These are phyloP conservation scores for Raffaelea ambrosiae DNA, from an alignment of 2,329 filamentous ascomycete species.

Conservation along the genomic window DNA sequence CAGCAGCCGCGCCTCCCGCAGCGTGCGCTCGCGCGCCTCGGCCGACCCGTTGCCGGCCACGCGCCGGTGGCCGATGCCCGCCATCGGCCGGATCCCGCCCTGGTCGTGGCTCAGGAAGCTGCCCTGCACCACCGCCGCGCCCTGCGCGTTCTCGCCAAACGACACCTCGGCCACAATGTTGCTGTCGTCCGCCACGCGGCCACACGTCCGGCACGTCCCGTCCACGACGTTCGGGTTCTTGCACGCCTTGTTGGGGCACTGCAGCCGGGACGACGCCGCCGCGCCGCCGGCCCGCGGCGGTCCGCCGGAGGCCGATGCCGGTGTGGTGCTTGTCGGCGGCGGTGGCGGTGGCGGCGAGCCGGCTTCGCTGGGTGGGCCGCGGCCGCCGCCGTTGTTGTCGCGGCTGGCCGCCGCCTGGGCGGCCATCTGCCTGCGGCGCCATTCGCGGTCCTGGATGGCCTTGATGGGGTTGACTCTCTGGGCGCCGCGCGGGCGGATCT, in stretches of 20 bases:
- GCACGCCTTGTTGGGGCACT: slow-evolving; percentile 53
- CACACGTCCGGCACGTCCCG: slow-evolving; percentile 73
- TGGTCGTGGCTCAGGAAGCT: slow-evolving; percentile 82
- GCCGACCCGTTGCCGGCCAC: slow-evolving; percentile 44
- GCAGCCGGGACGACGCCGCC: slow-evolving; percentile 23
- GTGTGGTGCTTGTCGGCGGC: too few species aligned
- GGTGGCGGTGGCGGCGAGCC: neutral
- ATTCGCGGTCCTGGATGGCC: slow-evolving; percentile 43
- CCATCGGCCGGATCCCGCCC: slow-evolving; percentile 62
- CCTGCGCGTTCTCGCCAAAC: slow-evolving; percentile 80
- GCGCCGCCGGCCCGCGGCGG: neutral
- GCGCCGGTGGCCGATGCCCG: slow-evolving; percentile 49
- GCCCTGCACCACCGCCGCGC: slow-evolving; percentile 84
- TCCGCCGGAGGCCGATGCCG: neutral
- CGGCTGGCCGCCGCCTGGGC: slow-evolving; percentile 15
- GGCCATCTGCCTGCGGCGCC: slow-evolving; percentile 30
- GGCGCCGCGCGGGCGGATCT: slow-evolving; percentile 15
- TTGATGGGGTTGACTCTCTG: slow-evolving; percentile 36
- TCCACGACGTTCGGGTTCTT: slow-evolving; percentile 53
- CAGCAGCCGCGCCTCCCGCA: slow-evolving; percentile 48
- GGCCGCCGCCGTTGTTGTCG: neutral
- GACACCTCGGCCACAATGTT: slow-evolving; percentile 89
- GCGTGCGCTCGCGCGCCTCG: slow-evolving; percentile 50
- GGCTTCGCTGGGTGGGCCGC: neutral
- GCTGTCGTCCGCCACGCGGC: slow-evolving; percentile 72